Evolutionary conservation across 805 yeast genomes (phyloP).

Genomic region (Ogataea methylovora): DNA sequence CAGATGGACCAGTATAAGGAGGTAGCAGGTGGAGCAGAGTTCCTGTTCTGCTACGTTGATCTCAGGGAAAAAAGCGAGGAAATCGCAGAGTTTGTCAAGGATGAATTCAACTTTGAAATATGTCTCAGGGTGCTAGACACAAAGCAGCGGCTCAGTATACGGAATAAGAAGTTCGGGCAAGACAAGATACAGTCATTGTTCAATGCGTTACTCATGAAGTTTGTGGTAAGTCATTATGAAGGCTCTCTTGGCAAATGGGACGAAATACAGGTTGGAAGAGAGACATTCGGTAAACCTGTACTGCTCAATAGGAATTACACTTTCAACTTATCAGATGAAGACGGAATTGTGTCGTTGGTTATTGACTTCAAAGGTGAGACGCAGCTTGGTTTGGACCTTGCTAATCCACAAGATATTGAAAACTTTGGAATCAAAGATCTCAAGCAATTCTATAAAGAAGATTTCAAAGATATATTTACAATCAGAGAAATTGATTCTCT

Average conservation of each 20-base stretch:
- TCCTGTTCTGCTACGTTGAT: constrained; percentile 7
- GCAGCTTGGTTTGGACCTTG: constrained; percentile 39
- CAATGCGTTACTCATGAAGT: constrained; percentile 36
- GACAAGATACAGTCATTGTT: constrained; percentile 34
- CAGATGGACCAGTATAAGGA: too few species aligned
- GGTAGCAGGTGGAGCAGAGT: not conserved
- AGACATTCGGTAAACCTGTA: constrained; percentile 52
- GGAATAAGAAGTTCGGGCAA: constrained; percentile 27
- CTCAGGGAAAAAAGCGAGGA: not conserved
- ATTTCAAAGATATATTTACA: constrained; percentile 22
- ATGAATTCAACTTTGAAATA: constrained; percentile 40
- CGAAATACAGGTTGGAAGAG: constrained; percentile 21
- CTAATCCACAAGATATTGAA: constrained; percentile 26
- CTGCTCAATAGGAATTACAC: constrained; percentile 23
- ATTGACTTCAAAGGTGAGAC: constrained; percentile 21
- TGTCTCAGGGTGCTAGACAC: constrained; percentile 40
- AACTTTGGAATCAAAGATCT: constrained; percentile 10
- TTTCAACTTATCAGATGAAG: constrained; percentile 59
- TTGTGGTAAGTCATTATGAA: constrained; percentile 30
- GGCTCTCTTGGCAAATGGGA: constrained; percentile 8
- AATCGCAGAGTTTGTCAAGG: constrained; percentile 5
- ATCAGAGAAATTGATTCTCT: constrained; percentile 22
- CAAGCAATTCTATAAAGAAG: constrained; percentile 14
- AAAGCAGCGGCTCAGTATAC: constrained; percentile 31
- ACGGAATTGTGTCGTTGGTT: constrained; percentile 38